Evolutionary conservation across 257 asterid genomes (phyloP), one percentile per base, ranked within the genome.

Genomic region (Ballota nigra): DNA sequence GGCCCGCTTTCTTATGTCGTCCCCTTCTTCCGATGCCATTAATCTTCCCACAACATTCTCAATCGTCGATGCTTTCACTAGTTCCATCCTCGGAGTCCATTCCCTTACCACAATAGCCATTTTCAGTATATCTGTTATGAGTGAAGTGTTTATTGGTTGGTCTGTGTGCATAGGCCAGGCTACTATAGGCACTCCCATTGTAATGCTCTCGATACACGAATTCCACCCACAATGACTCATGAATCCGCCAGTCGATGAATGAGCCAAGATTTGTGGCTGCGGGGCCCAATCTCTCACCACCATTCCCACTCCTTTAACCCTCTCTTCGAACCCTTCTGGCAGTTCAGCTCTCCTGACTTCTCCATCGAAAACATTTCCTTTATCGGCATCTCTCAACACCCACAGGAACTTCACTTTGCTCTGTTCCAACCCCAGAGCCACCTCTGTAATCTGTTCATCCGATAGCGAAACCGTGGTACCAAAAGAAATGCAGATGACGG

Each of bases 151-250:
- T 7, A 38, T 62, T 4, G 84, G 81, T 59, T 83, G 83, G 64
- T 82, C 86, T 3, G 84, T 77, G 18, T 79, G 87, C 81, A 83
- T 80, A 0, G 87, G 87, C 87, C 87, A 83, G 0, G 81, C 75
- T 0, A 79, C 87, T 0, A 83, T 71, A 2, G 87, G 81, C 74
- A 82, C 86, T 5, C 86, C 86, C 74, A 15, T 60, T 6, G 63
- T 60, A 0, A 82, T 70, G 26, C 86, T 83, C 61, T 82, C 86
- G 0, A 73, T 63, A 31, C 86, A 75, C 0, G 86, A 82, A 57
- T 79, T 79, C 84, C 84, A 83, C 0, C 87, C 87, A 2, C 83
- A 77, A 20, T 78, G 85, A 29, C 78, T 75, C 79, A 81, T 29
- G 40, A 81, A 81, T 18, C 84, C 86, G 2, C 87, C 84, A 0